These are phyloP conservation scores for Tylopilus orsonianus DNA, from an alignment of 1,284 basidiomycete species.

Conservation along the genomic window DNA sequence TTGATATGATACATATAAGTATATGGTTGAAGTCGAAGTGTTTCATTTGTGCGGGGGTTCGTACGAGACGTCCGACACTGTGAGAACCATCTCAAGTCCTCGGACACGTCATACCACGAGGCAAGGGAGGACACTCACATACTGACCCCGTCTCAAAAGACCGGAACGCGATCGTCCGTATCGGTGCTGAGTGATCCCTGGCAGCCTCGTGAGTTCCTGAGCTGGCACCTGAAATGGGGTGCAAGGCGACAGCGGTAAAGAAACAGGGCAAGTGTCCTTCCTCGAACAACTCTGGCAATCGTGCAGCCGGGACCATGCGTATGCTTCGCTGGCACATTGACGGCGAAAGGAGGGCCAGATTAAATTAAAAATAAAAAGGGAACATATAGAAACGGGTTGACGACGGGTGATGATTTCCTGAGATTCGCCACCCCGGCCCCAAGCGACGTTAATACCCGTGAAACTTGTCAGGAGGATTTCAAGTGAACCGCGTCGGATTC, in stretches of 20 bases:
- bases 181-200: not conserved
- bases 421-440: conserved; percentile 9
- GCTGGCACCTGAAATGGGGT: conserved; percentile 2
- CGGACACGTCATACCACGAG: conserved; percentile 11
- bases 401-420: not conserved
- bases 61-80: not conserved
- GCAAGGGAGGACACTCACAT: not conserved
- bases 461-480: conserved; percentile 23
- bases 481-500: conserved; percentile 10
- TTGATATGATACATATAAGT: too few species aligned
- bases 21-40: conserved; percentile 5
- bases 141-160: not conserved
- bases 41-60: conserved; percentile 22
- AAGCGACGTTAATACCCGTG: conserved; percentile 8
- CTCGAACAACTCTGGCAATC: conserved; percentile 9
- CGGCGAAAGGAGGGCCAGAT: conserved; percentile 1
- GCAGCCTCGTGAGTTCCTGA: conserved; percentile 11
- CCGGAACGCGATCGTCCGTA: conserved; percentile 7
- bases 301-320: not conserved
- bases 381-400: not conserved
- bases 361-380: not conserved
- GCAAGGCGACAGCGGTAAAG: not conserved
- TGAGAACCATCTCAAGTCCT: conserved; percentile 17
- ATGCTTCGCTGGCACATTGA: conserved; percentile 6
- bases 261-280: conserved; percentile 4